Base-by-base conservation (phyloP, 169 alveolate species). In the Plasmodium gonderi region DNA sequence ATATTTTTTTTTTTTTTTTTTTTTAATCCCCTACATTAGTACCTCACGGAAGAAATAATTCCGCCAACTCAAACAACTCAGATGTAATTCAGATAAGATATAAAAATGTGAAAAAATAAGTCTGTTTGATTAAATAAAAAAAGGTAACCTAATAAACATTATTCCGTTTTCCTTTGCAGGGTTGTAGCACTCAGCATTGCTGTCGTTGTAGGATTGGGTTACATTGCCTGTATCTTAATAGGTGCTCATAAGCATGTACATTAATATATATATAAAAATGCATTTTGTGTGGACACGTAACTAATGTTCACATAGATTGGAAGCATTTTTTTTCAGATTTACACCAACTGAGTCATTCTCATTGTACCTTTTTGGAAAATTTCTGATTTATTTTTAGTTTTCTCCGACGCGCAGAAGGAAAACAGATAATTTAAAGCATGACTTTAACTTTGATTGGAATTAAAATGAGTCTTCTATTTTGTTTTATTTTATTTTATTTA, bases 11-110 rank as follows among this genome's bases (percentile, higher is more conserved):
- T 29, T 72, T 23, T 7, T 8, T 49, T 6, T 12, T 47, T 36
- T 31, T 47, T 65, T 47, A 17, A 31, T 65, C 36, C 67, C 12
- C 23, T 80, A 45, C 47, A 60, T 60, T 12, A 83, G 92, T 83
- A 72, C 49, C 45, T 85, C 4, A 72, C 92, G 64, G 85, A 60
- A 33, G 92, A 85, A 75, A 85, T 85, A 33, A 85, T 85, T 6
- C 80, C 92, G 47, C 87, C 92, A 7, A 85, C 92, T 14, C 92
- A 85, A 85, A 85, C 92, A 38, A 49, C 92, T 36, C 92, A 85
- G 47, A 85, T 75, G 92, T 85, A 85, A 80, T 44, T 44, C 38
- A 9, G 17, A 38, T 60, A 36, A 54, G 69, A 65, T 26, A 44
- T 33, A 67, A 17, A 81, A 8, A 17, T 8, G n/a, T 20, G 20